Percentiles rank a stretch among this genome's conserved stretches.
These are phyloP conservation scores for Coniochaeta sp. DNA, from an alignment of 2,329 filamentous ascomycete species.

Conservation along the genomic window DNA sequence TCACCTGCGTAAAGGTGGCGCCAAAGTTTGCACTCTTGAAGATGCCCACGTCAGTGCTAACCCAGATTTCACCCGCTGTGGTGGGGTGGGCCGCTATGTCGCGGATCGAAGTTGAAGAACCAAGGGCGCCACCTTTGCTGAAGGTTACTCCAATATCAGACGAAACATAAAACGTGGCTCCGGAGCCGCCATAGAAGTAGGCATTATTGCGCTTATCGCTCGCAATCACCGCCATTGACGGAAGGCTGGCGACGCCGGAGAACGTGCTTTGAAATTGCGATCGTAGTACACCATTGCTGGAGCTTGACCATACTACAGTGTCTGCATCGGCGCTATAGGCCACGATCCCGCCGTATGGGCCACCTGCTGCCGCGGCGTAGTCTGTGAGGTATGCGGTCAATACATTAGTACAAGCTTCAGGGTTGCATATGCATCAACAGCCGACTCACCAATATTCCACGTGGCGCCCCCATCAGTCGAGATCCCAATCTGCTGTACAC, in stretches of 20 bases:
- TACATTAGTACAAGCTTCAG: background rate
- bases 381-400: background rate
- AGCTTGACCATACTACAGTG: slow-evolving; percentile 39
- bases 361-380: background rate
- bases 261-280: slow-evolving; percentile 34
- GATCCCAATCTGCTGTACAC: slow-evolving; percentile 31
- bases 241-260: slow-evolving; percentile 33
- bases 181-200: slow-evolving; percentile 43
- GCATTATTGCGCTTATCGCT: slow-evolving; percentile 45
- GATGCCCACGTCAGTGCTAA: slow-evolving; percentile 45
- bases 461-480: slow-evolving; percentile 38
- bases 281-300: slow-evolving; percentile 30
- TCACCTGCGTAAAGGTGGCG: slow-evolving; percentile 32
- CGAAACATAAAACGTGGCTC: slow-evolving; percentile 41
- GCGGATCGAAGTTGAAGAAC: slow-evolving; percentile 38
- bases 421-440: background rate
- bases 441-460: slow-evolving; percentile 26
- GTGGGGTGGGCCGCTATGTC: slow-evolving; percentile 49
- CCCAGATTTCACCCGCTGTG: slow-evolving; percentile 51
- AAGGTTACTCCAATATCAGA: slow-evolving; percentile 40
- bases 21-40: slow-evolving; percentile 47
- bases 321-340: slow-evolving; percentile 42
- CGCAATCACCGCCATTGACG: slow-evolving; percentile 38
- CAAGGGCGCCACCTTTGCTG: slow-evolving; percentile 25
- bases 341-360: background rate